Percentiles rank a stretch among this genome's conserved stretches.
phyloP scores from a whole-genome alignment of 2,329 filamentous ascomycete species.

The Zymoseptoria passerinii region DNA sequence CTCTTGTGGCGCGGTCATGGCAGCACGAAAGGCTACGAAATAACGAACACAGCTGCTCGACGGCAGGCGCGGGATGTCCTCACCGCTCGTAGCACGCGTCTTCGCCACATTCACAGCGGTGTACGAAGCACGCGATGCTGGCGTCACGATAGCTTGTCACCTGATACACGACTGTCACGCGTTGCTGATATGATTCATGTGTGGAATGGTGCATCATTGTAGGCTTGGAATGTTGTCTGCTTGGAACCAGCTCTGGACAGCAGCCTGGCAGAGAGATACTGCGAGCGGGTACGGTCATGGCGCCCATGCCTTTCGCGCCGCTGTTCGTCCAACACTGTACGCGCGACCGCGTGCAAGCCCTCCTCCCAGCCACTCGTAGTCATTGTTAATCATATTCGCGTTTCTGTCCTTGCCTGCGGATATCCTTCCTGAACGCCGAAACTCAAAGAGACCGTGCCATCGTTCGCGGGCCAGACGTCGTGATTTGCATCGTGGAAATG shows the following conservation, averaged over 20 bases:
- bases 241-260: background rate
- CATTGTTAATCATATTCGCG: constrained; percentile 4
- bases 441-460: constrained; percentile 16
- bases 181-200: background rate
- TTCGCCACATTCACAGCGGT: background rate
- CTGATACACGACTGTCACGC: background rate
- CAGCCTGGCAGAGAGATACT: background rate
- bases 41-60: background rate
- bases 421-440: constrained; percentile 11
- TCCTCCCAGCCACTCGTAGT: background rate
- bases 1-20: background rate
- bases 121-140: background rate
- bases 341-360: background rate
- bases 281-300: background rate
- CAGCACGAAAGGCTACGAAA: background rate
- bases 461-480: constrained; percentile 10
- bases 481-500: constrained; percentile 9
- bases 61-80: background rate
- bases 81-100: background rate
- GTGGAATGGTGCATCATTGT: background rate
- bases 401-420: constrained; percentile 5
- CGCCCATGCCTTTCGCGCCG: background rate
- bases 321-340: background rate
- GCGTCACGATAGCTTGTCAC: background rate
- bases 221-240: background rate